Evolutionary conservation across 2,329 filamentous ascomycete species (phyloP).

Genomic region (Raffaelea ambrosiae): DNA sequence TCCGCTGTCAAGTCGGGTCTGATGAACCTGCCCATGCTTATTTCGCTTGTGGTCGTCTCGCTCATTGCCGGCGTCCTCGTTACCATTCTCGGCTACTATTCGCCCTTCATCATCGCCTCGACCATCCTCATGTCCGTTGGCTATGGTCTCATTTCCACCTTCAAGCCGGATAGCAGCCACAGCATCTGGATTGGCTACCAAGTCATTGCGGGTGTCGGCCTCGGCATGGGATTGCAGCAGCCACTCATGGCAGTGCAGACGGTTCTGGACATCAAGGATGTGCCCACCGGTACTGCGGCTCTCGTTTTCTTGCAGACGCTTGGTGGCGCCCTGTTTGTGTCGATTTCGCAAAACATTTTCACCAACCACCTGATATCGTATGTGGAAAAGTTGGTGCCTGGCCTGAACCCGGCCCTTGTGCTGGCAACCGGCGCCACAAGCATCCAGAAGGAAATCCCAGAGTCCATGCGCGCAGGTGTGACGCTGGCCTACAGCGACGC

Average conservation of each 20-base stretch:
- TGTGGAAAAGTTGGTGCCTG: slow-evolving; percentile 18
- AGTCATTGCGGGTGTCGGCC: slow-evolving; percentile 27
- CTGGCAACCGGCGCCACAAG: slow-evolving; percentile 18
- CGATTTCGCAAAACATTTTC: slow-evolving; percentile 32
- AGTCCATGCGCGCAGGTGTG: slow-evolving; percentile 13
- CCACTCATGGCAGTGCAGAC: slow-evolving; percentile 32
- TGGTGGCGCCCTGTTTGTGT: slow-evolving; percentile 28
- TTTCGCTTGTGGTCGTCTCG: slow-evolving; percentile 21
- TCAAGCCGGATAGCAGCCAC: slow-evolving; percentile 19
- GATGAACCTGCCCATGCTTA: slow-evolving; percentile 11
- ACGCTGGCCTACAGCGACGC: slow-evolving; percentile 24
- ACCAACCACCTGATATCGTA: slow-evolving; percentile 26
- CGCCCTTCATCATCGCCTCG: slow-evolving; percentile 25
- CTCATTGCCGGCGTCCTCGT: slow-evolving; percentile 19
- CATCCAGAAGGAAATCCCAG: slow-evolving; percentile 10
- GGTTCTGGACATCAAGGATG: slow-evolving; percentile 27
- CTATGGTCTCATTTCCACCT: slow-evolving; percentile 27
- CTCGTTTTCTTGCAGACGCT: slow-evolving; percentile 29
- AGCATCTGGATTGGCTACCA: slow-evolving; percentile 31
- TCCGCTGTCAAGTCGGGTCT: slow-evolving; percentile 21
- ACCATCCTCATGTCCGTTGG: slow-evolving; percentile 21
- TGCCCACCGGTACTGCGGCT: slow-evolving; percentile 29
- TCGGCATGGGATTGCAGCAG: slow-evolving; percentile 31
- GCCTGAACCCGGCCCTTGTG: slow-evolving; percentile 15
- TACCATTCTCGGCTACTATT: slow-evolving; percentile 28